Base-by-base conservation (phyloP, 805 yeast species). In the Kodamaea laetipori region DNA sequence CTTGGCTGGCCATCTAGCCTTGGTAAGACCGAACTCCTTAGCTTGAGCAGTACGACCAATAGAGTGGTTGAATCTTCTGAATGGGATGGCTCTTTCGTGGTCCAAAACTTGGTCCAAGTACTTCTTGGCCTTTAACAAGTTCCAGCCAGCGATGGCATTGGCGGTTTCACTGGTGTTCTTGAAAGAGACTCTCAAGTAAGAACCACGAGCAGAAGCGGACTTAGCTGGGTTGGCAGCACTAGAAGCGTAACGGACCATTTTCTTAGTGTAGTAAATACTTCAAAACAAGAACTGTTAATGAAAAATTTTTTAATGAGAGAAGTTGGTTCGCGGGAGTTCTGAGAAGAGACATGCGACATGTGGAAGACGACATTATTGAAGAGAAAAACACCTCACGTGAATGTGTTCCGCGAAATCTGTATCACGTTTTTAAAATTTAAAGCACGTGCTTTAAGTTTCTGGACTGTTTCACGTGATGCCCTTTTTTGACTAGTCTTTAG, bases 1-100 rank as follows among this genome's bases (percentile, higher is more conserved):
- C 86, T 94, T 94, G 58, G 82, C 96, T 71, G 99, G 99, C 99
- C 99, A 94, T 89, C 99, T 90, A 65, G 99, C 99, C 80, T 86
- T 90, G 84, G 97, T 89, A 72, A 90, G 96, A 78, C 98, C 98
- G 69, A 92, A 94, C 82, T 94, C 99, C 81, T 94, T 92, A 80
- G 97, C 99, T 81, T 94, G 99, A 64, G 95, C 96, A 66, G 99
- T 90, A 81, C 99, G 87, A 76, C 99, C 99, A 67, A 88, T 90
- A 64, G 96, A 87, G 60, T 86, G 81, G 82, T 86, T 86, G 81
- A 81, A 92, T 82, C 96, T 83, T 84, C 99, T 87, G 94, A 94
- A 89, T 73, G 99, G 99, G 65, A 94, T 88, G 68, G 98, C 99
- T 84, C 98, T 92, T 81, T 94, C 81, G 82, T 94, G 96, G 76